A percentile compares a stretch with the other conserved stretches of the same genome.
These are phyloP conservation scores for Agrocybe praecox DNA, from an alignment of 768 basidiomycete genomes.

Conservation along the genomic window DNA sequence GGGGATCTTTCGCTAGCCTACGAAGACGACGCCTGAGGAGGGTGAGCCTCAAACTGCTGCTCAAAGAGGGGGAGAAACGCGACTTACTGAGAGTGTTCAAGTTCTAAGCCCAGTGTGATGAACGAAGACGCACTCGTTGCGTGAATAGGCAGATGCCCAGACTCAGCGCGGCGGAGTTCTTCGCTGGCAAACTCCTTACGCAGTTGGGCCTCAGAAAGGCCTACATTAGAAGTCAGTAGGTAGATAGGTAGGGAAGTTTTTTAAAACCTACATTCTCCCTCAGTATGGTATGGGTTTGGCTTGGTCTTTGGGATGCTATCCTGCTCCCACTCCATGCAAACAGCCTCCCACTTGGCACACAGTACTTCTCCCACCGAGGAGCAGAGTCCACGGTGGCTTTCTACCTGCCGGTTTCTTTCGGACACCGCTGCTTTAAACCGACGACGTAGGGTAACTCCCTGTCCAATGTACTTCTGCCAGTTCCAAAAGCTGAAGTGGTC, in stretches of 20 bases:
- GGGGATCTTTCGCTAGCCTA: too few relatives aligned
- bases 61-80: neutral
- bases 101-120: neutral
- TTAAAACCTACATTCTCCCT: neutral
- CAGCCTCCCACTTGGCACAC: neutral
- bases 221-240: neutral
- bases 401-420: neutral
- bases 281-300: constrained; percentile 1
- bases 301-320: constrained; percentile 1
- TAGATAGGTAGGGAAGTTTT: neutral
- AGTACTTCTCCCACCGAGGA: neutral
- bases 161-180: neutral
- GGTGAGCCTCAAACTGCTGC: constrained; percentile 1
- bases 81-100: constrained; percentile 7
- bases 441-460: neutral
- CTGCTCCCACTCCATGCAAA: constrained; percentile 5
- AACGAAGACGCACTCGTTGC: neutral
- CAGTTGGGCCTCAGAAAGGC: neutral
- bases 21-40: neutral
- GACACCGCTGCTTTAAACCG: neutral
- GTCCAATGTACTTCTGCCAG: neutral
- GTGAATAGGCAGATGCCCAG: neutral
- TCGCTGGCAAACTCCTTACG: neutral
- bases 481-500: constrained; percentile 4
- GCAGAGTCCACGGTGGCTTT: neutral